These are phyloP conservation scores for Auriculariales sp. DNA, from an alignment of 768 basidiomycete species.

Conservation along the genomic window DNA sequence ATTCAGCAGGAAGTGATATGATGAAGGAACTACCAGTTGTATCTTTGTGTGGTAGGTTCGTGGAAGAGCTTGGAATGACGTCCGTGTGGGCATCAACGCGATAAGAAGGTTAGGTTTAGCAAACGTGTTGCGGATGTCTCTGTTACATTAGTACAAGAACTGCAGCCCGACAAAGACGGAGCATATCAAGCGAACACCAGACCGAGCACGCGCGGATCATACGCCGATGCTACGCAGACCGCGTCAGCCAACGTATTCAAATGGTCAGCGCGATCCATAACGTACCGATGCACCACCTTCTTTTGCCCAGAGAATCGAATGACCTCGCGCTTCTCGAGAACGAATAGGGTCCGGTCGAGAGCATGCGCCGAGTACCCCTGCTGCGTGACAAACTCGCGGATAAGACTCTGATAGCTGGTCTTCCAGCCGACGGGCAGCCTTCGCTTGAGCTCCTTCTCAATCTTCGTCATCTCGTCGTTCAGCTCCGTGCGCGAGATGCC, in stretches of 20 bases:
- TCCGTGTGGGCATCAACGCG: no score
- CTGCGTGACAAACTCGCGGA: slow-evolving; percentile 84
- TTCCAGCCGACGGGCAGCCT: slow-evolving; percentile 90
- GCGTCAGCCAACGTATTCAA: not conserved
- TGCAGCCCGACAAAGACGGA: no score
- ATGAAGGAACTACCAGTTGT: no score
- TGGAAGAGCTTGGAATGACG: no score
- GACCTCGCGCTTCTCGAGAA: slow-evolving; percentile 93
- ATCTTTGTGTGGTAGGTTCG: no score
- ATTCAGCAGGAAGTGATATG: no score
- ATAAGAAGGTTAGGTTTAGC: no score
- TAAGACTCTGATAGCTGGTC: slow-evolving; percentile 86
- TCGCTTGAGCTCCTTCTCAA: slow-evolving; percentile 75
- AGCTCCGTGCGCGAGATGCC: slow-evolving; percentile 83
- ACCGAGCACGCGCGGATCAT: not conserved
- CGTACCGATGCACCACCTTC: slow-evolving; percentile 39
- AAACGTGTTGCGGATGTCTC: no score
- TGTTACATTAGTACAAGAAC: no score
- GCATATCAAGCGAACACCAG: no score
- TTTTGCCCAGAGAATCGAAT: slow-evolving; percentile 76
- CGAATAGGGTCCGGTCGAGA: slow-evolving; percentile 77
- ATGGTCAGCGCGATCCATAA: not conserved
- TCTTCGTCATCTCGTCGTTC: slow-evolving; percentile 83
- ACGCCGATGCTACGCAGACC: not conserved
- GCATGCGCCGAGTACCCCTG: slow-evolving; percentile 86